Percentiles rank a stretch among this genome's conserved stretches.
phyloP scores from a whole-genome alignment of 805 yeast species.

The Starmerella kuoi region DNA sequence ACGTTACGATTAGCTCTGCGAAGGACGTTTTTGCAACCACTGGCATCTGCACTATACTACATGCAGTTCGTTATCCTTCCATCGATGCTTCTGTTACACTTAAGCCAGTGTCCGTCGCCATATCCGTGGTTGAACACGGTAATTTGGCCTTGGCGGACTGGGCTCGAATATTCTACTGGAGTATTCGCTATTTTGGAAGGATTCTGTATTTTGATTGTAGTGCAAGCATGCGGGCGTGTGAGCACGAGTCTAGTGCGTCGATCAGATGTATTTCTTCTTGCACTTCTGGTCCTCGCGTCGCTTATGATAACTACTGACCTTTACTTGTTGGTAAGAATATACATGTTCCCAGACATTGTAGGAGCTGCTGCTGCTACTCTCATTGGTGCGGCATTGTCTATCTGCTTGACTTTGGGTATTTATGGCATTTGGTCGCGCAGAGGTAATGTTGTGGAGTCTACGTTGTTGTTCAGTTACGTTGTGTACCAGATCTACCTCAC shows the following conservation, averaged over 20 bases:
- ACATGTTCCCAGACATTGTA: slow-evolving; percentile 54
- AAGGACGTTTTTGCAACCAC: slow-evolving; percentile 29
- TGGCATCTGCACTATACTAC: slow-evolving; percentile 44
- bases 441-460: slow-evolving; percentile 85
- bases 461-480: slow-evolving; percentile 75
- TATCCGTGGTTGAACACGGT: slow-evolving; percentile 24
- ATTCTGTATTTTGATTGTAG: slow-evolving; percentile 77
- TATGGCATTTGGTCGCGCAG: slow-evolving; percentile 73
- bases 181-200: slow-evolving; percentile 85
- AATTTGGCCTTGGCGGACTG: slow-evolving; percentile 56
- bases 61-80: slow-evolving; percentile 77
- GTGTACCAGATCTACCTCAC: slow-evolving; percentile 89
- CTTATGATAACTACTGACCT: slow-evolving; percentile 62
- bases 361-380: slow-evolving; percentile 67
- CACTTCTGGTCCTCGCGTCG: slow-evolving; percentile 59
- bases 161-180: slow-evolving; percentile 73
- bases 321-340: slow-evolving; percentile 72
- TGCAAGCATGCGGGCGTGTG: slow-evolving; percentile 83
- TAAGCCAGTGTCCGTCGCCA: slow-evolving; percentile 26
- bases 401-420: slow-evolving; percentile 59
- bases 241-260: slow-evolving; percentile 50
- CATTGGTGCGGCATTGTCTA: slow-evolving; percentile 72
- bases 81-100: slow-evolving; percentile 51
- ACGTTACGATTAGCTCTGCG: slow-evolving; percentile 47
- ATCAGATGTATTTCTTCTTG: slow-evolving; percentile 70